Conservation (phyloP, 2,329 filamentous ascomycete genomes). For the Pseudonectria foliicola region DNA sequence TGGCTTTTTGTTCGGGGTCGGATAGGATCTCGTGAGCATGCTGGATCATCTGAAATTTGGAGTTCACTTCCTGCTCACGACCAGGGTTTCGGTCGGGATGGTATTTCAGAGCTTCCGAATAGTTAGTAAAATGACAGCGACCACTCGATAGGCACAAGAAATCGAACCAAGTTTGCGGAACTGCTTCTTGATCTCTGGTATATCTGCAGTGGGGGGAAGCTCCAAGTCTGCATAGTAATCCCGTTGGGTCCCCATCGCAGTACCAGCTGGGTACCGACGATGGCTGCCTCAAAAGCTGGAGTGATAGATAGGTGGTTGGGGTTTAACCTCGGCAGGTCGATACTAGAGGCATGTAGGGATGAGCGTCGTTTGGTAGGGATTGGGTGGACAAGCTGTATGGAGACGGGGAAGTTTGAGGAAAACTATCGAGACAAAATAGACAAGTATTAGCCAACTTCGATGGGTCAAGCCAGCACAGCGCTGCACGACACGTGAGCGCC, state of each 20-base stretch:
- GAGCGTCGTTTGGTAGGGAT: too few relatives aligned
- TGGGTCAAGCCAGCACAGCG: too few relatives aligned
- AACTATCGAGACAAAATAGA: too few relatives aligned
- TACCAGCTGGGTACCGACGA: too few relatives aligned
- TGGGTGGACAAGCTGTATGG: too few relatives aligned
- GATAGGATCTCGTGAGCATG: constrained; percentile 70
- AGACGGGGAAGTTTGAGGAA: too few relatives aligned
- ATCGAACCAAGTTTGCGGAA: constrained; percentile 71
- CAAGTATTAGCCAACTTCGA: too few relatives aligned
- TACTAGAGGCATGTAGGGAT: too few relatives aligned
- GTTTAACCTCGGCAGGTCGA: too few relatives aligned
- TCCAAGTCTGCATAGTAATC: constrained; percentile 86
- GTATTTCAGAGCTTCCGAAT: constrained; percentile 62
- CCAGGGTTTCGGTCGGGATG: constrained; percentile 88
- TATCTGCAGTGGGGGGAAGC: constrained; percentile 57
- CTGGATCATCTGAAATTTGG: constrained; percentile 81
- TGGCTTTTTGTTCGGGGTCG: constrained; percentile 42
- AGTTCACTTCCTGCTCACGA: constrained; percentile 68
- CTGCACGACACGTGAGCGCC: too few relatives aligned
- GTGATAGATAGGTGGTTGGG: too few relatives aligned
- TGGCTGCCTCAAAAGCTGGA: too few relatives aligned
- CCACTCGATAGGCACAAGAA: not conserved
- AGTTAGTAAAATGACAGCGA: constrained; percentile 16
- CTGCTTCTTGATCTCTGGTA: constrained; percentile 75
- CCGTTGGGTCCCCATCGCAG: constrained; percentile 39